Conservation (phyloP, 2,329 filamentous ascomycete genomes). For the Mycosphaerella sp. region DNA sequence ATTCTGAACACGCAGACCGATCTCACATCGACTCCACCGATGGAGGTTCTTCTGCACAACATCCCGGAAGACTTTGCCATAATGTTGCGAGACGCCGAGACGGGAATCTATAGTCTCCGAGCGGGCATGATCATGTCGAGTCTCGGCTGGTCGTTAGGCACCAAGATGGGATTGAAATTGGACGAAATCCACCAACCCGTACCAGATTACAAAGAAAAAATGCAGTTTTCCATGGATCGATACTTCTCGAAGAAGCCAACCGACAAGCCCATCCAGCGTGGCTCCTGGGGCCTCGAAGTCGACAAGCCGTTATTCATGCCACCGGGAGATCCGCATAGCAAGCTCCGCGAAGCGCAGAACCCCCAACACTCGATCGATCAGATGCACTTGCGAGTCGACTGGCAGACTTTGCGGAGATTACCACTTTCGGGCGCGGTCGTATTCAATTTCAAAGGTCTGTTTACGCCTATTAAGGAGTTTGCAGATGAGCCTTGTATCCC, state of each 20-base stretch:
- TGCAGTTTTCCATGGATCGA: constrained; percentile 83
- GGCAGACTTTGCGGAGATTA: constrained; percentile 76
- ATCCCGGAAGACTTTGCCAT: constrained; percentile 81
- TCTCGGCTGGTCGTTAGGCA: constrained; percentile 70
- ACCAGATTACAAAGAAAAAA: constrained; percentile 80
- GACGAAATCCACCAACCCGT: constrained; percentile 67
- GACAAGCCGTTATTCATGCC: constrained; percentile 70
- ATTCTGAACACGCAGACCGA: constrained; percentile 60
- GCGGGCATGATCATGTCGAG: constrained; percentile 73
- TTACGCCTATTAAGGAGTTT: constrained; percentile 67
- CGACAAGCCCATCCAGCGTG: constrained; percentile 71
- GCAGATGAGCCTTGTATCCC: constrained; percentile 68
- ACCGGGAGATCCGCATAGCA: constrained; percentile 59
- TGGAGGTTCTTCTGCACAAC: constrained; percentile 67
- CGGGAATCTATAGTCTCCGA: constrained; percentile 67
- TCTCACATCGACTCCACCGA: constrained; percentile 56
- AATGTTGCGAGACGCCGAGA: constrained; percentile 63
- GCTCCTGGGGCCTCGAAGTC: constrained; percentile 76
- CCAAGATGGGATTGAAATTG: constrained; percentile 66
- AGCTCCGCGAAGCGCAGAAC: constrained; percentile 54
- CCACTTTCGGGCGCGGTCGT: constrained; percentile 69
- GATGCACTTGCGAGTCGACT: constrained; percentile 70
- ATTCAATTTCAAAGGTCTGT: constrained; percentile 86
- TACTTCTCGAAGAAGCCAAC: constrained; percentile 74
- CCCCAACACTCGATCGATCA: constrained; percentile 52